Base-by-base conservation (phyloP, 805 yeast species). In the Lachancea sp. region DNA sequence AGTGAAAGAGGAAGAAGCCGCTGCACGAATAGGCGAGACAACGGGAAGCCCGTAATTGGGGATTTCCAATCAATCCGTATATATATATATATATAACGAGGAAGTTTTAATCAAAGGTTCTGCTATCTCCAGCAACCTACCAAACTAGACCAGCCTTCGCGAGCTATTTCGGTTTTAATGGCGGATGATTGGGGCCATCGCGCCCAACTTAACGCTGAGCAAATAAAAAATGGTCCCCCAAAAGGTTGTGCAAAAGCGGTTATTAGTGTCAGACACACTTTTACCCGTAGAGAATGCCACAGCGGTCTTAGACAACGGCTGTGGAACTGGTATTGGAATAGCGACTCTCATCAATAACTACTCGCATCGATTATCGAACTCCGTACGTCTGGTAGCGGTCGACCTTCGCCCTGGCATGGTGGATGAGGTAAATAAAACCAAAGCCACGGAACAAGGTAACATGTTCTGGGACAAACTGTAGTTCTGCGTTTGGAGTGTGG, bases 321-420 rank as follows among this genome's bases (percentile, higher is more conserved):
- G 41, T 22, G 41, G 41, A 1, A 38, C 41, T 11, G 41, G 34
- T 4, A 16, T 38, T 9, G 41, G 35, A 9, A 38, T 30, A 9
- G 15, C 19, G 8, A n/a, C 16, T 8, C 12, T 38, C n/a, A 29
- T 38, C 22, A 22, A 22, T 8, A 16, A 17, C 11, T 38, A 38
- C n/a, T 22, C 35, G 16, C 30, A 29, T 2, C 34, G 35, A 11
- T 25, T 38, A 9, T 22, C 26, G 12, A 11, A 30, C 15, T n/a
- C 7, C 7, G n/a, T 22, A 5, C 12, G 41, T 3, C 8, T 38
- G 16, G 28, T 30, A 2, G 41, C 41, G 21, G 35, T 36, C 16
- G 41, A 38, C 15, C 29, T 38, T 4, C 29, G 41, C 17, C 41
- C 41, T 4, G 36, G 36, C 2, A 38, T 38, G 41, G 36, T 38